Evolutionary conservation across 192 early-diverging fungal species (phyloP).

Genomic region (Geranomyces variabilis): DNA sequence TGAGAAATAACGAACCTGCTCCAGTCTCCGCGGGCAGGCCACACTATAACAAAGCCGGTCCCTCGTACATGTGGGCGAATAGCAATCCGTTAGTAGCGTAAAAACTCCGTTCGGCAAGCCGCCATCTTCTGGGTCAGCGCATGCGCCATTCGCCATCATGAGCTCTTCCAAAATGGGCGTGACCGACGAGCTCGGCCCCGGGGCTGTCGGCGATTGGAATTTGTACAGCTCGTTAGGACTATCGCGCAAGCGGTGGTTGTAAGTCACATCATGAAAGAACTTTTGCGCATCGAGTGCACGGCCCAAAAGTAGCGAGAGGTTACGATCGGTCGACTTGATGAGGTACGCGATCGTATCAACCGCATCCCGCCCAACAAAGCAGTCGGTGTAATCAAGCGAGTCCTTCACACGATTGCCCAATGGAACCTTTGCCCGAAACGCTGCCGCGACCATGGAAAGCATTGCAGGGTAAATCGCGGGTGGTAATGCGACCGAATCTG

Average conservation of each 20-base stretch:
- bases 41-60: conserved; percentile 88
- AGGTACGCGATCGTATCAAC: conserved; percentile 82
- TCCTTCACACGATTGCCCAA: conserved; percentile 70
- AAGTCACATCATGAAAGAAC: conserved; percentile 91
- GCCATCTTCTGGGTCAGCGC: conserved; percentile 15
- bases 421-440: conserved; percentile 37
- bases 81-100: conserved; percentile 88
- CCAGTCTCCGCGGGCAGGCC: conserved; percentile 78
- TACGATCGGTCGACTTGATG: conserved; percentile 82
- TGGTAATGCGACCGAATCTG: neutral
- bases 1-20: conserved; percentile 53
- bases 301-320: conserved; percentile 84
- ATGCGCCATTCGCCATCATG: neutral
- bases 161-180: conserved; percentile 7
- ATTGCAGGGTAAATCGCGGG: conserved; percentile 47
- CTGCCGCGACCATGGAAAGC: conserved; percentile 46
- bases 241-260: conserved; percentile 86
- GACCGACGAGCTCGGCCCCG: conserved; percentile 8
- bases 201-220: conserved; percentile 57
- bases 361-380: conserved; percentile 86
- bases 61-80: conserved; percentile 86
- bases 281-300: conserved; percentile 87
- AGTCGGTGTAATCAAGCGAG: conserved; percentile 78
- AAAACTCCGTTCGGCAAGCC: conserved; percentile 83
- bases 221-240: conserved; percentile 80